A percentile compares a stretch with the other conserved stretches of the same genome.
Evolutionary conservation across 2,329 filamentous ascomycete species (phyloP).

Genomic region (Delphinella strobiligena): DNA sequence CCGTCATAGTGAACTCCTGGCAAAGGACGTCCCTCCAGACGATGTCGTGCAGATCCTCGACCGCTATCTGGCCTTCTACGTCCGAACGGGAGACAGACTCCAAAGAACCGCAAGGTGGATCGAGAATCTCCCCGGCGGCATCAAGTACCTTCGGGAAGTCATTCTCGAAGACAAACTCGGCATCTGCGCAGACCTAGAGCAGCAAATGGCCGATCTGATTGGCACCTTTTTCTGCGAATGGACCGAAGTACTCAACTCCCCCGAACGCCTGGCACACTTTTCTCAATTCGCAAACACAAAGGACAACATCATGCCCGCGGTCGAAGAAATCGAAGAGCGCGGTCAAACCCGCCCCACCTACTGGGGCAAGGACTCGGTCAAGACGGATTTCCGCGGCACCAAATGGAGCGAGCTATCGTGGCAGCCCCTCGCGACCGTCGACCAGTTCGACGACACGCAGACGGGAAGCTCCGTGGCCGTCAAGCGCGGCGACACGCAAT

Average conservation of each 20-base stretch:
- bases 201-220: constrained; percentile 78
- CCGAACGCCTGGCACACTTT: constrained; percentile 58
- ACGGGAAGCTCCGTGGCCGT: constrained; percentile 66
- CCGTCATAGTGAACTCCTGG: constrained; percentile 67
- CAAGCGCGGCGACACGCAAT: constrained; percentile 79
- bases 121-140: constrained; percentile 69
- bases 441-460: constrained; percentile 56
- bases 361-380: constrained; percentile 59
- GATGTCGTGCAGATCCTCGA: constrained; percentile 77
- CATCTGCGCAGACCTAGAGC: constrained; percentile 71
- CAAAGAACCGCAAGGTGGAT: constrained; percentile 84
- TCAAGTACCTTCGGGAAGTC: constrained; percentile 71
- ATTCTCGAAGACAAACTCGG: constrained; percentile 77
- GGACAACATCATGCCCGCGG: constrained; percentile 50
- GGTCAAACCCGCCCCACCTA: constrained; percentile 61
- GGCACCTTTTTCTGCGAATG: constrained; percentile 83
- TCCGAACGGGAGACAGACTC: constrained; percentile 80
- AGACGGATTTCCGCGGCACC: constrained; percentile 59
- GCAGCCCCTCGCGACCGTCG: constrained; percentile 65
- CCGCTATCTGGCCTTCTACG: constrained; percentile 86
- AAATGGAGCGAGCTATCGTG: constrained; percentile 58
- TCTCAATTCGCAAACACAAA: constrained; percentile 72
- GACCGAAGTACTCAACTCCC: constrained; percentile 66
- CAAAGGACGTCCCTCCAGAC: constrained; percentile 72
- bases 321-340: constrained; percentile 62